phyloP scores from a whole-genome alignment of 371 early-diverging fungal species.

The Nematocida sp. region DNA sequence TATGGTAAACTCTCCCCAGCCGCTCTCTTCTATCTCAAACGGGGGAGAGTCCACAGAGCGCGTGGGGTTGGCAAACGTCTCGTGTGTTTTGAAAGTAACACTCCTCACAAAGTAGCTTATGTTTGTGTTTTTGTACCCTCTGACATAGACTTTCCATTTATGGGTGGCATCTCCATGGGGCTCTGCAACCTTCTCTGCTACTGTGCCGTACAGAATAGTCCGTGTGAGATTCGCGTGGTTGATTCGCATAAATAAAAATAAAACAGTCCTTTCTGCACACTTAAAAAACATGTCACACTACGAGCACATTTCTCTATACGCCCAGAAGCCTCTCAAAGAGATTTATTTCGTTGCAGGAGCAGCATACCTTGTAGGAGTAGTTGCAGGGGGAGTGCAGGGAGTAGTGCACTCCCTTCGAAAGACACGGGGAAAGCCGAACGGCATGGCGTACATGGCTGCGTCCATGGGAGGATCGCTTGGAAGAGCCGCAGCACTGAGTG shows the following conservation, averaged over 20 bases:
- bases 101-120: slow-evolving; percentile 50
- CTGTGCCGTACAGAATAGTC: slow-evolving; percentile 48
- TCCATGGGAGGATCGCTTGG: not conserved
- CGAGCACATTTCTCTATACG: slow-evolving; percentile 11
- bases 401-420: not conserved
- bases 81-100: slow-evolving; percentile 51
- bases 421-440: slow-evolving; percentile 23
- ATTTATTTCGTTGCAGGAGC: slow-evolving; percentile 31
- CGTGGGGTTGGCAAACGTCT: slow-evolving; percentile 51
- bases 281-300: slow-evolving; percentile 46
- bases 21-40: slow-evolving; percentile 53
- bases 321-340: not conserved
- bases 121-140: slow-evolving; percentile 49
- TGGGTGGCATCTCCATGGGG: slow-evolving; percentile 38
- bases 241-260: slow-evolving; percentile 48
- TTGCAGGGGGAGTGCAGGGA: slow-evolving; percentile 21
- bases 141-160: slow-evolving; percentile 43
- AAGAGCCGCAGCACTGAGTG: not conserved
- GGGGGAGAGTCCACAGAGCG: slow-evolving; percentile 46
- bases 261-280: too few relatives aligned
- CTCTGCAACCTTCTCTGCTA: slow-evolving; percentile 22
- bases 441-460: slow-evolving; percentile 4
- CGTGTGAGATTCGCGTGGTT: slow-evolving; percentile 52
- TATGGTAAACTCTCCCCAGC: slow-evolving; percentile 55
- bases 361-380: slow-evolving; percentile 7